Evolutionary conservation across 2,329 filamentous ascomycete species (phyloP), one percentile per base, ranked within the genome.

Genomic region (Talaromyces sp.): DNA sequence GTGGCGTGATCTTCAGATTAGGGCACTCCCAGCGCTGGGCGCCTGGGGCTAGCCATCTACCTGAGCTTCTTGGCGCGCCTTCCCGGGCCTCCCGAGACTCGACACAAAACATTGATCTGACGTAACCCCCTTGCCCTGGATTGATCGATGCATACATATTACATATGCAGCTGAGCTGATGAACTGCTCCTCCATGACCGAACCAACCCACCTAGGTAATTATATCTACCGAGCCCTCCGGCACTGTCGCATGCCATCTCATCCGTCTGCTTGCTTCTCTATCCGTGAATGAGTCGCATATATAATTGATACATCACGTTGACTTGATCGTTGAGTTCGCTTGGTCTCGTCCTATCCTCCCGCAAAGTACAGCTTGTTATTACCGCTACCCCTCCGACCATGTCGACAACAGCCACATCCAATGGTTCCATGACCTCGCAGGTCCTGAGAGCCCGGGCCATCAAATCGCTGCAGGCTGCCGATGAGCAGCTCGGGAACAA

Each of bases 351-450:
- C 52, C 21, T 14, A 23, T 25, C 18, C 42, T 33, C 3, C 28
- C 25, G 4, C 16, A 31, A 28, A 18, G 21, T 31, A 55, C 37
- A 55, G n/a, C 18, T 42, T 31, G 33, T 21, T 33, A 33, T 16
- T n/a, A 31, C 44, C 14, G 16, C 37, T 11, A 31, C 33, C 48
- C 21, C 25, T 31, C 46, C 42, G 18, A 40, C 23, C 9, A 64
- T 64, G 62, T 64, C 62, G 46, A 64, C 62, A 39, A 64, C 62
- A 14, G 58, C 62, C 42, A 64, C 39, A 12, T 61, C 62, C 54
- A 64, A 57, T 50, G 62, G 62, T 9, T 52, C 62, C 37, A 56
- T 56, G 54, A 54, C 58, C 58, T 64, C 58, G 5, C 62, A 64
- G 58, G 58, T 60, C 54, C 37, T 64, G 44, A 58, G 62, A 48